Conservation (phyloP, 148 eudicot genomes). For the Pharnaceum exiguum region DNA sequence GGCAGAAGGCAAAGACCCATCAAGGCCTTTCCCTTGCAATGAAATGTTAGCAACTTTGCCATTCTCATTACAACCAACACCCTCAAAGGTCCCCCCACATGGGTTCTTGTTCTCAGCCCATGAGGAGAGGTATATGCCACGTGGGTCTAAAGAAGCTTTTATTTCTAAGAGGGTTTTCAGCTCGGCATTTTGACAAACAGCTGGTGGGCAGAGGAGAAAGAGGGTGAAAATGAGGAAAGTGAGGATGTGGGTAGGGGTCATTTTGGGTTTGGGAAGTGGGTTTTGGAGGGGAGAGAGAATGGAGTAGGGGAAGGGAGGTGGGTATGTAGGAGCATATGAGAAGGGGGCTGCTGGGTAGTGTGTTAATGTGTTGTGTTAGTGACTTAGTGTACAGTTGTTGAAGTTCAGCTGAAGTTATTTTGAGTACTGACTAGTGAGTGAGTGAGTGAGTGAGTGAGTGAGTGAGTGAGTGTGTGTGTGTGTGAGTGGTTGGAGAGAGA, state of each 20-base stretch:
- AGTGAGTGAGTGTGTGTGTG: not conserved
- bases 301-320: not conserved
- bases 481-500: not conserved
- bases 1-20: conserved; percentile 56
- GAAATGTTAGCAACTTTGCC: conserved; percentile 76
- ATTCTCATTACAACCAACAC: conserved; percentile 60
- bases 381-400: too few relatives aligned
- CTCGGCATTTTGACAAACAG: conserved; percentile 28
- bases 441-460: not conserved
- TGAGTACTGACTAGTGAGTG: too few relatives aligned
- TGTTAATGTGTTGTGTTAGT: too few relatives aligned
- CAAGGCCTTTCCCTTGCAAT: conserved; percentile 70
- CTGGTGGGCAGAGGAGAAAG: conserved; percentile 20
- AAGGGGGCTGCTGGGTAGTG: too few relatives aligned
- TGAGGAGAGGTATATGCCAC: conserved; percentile 41
- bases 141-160: conserved; percentile 71
- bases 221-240: conserved; percentile 4
- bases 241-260: conserved; percentile 9
- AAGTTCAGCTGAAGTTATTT: too few relatives aligned
- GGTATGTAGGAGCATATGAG: too few relatives aligned
- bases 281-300: conserved; percentile 10
- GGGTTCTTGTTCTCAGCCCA: conserved; percentile 53
- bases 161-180: conserved; percentile 39
- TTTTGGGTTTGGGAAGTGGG: conserved; percentile 12
- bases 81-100: conserved; percentile 58